Evolutionary conservation across 192 early-diverging fungal species (phyloP).

Genomic region (Pilobolus umbonatus): DNA sequence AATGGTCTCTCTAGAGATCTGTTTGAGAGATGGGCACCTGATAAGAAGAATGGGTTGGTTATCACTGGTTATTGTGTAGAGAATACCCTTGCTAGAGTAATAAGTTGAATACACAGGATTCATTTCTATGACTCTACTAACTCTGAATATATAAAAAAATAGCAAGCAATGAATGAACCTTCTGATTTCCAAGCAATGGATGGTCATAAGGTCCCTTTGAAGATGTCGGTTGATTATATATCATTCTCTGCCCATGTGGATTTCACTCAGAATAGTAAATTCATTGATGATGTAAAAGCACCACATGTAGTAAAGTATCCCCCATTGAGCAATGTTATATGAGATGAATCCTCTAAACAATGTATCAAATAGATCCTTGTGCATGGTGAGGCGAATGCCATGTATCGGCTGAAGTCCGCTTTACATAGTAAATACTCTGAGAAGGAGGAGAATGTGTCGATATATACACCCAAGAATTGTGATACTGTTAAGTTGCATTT

Average conservation of each 20-base stretch:
- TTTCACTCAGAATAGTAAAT: slow-evolving; percentile 90
- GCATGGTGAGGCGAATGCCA: slow-evolving; percentile 93
- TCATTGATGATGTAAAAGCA: slow-evolving; percentile 92
- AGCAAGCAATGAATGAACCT: slow-evolving; percentile 75
- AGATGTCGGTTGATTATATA: slow-evolving; percentile 88
- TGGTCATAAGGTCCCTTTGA: slow-evolving; percentile 74
- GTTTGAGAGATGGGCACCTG: slow-evolving; percentile 92
- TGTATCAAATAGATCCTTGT: slow-evolving; percentile 67
- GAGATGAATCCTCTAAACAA: neutral
- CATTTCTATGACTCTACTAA: neutral
- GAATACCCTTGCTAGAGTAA: slow-evolving; percentile 85
- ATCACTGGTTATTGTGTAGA: slow-evolving; percentile 98
- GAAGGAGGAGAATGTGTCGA: slow-evolving; percentile 70
- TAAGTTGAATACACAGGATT: no score
- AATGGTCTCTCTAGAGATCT: slow-evolving; percentile 92
- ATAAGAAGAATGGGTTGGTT: slow-evolving; percentile 87
- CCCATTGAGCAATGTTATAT: neutral
- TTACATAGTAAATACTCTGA: slow-evolving; percentile 79
- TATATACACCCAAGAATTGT: slow-evolving; percentile 87
- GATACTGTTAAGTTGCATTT: slow-evolving; percentile 89
- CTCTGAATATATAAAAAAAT: neutral
- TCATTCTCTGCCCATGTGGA: slow-evolving; percentile 99
- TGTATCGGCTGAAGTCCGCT: slow-evolving; percentile 85
- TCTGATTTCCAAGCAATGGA: slow-evolving; percentile 75
- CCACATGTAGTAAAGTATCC: slow-evolving; percentile 70